These are phyloP conservation scores for Phascolomyces articulosus DNA, from an alignment of 371 early-diverging fungal genomes.

Conservation along the genomic window DNA sequence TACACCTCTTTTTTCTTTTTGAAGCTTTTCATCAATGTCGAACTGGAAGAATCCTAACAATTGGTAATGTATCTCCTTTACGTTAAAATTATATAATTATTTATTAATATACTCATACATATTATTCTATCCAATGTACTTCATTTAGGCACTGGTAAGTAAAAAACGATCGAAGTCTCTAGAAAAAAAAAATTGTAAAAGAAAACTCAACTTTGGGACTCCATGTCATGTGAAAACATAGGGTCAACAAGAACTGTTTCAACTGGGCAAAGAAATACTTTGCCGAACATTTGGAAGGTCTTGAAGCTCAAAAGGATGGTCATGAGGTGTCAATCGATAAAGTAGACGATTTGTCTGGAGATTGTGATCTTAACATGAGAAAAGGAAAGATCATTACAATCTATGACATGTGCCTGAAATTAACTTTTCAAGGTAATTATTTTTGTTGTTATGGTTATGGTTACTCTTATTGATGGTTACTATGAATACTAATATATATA, in stretches of 20 bases:
- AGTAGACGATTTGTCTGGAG: constrained; percentile 73
- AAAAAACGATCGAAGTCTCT: too few relatives aligned
- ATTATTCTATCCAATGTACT: background rate
- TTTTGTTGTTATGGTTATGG: background rate
- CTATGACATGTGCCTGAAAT: constrained; percentile 75
- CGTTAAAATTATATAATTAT: background rate
- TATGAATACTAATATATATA: background rate
- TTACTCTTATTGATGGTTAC: background rate
- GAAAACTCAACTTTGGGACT: too few relatives aligned
- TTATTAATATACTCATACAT: background rate
- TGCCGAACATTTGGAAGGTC: constrained; percentile 51
- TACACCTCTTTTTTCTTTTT: background rate
- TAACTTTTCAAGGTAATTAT: constrained; percentile 28
- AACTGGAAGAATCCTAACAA: constrained; percentile 16
- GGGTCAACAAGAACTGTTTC: constrained; percentile 93
- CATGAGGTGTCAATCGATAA: constrained; percentile 57
- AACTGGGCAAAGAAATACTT: constrained; percentile 87
- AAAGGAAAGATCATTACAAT: constrained; percentile 91
- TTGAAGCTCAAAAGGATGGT: constrained; percentile 47
- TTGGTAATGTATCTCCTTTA: background rate
- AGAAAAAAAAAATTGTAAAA: too few relatives aligned
- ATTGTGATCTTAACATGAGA: constrained; percentile 90
- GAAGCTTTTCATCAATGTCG: constrained; percentile 4
- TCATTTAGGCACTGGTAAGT: constrained; percentile 14
- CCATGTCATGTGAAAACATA: constrained; percentile 18